phyloP scores from a whole-genome alignment of 202 grass and related monocot species.

The Tripidium arundinaceum region DNA sequence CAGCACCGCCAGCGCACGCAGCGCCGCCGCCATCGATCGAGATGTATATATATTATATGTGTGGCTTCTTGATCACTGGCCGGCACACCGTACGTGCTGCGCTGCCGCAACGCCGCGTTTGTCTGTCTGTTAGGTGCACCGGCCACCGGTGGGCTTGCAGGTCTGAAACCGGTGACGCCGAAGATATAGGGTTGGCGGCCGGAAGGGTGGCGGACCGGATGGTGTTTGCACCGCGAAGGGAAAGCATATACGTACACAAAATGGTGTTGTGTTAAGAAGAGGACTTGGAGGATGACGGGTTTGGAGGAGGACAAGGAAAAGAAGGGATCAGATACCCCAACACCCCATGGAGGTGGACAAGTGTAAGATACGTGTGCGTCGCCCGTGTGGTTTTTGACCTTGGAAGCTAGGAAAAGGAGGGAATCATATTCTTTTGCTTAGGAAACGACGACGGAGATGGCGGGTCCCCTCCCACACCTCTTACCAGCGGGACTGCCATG shows the following conservation, averaged over 20 bases:
- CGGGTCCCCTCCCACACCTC: neutral
- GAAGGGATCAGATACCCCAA: constrained; percentile 30
- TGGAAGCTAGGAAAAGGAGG: constrained; percentile 31
- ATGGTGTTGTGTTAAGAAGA: neutral
- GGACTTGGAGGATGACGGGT: neutral
- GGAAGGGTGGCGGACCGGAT: neutral
- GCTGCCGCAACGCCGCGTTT: neutral
- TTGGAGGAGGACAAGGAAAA: neutral
- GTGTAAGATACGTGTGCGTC: constrained; percentile 20
- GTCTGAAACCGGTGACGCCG: neutral
- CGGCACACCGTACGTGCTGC: neutral
- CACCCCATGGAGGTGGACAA: constrained; percentile 17
- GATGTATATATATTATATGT: too few species aligned
- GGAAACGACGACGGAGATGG: neutral
- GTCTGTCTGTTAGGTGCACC: neutral
- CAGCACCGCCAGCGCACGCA: constrained; percentile 7
- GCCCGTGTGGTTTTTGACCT: constrained; percentile 18
- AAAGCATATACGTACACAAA: constrained; percentile 36
- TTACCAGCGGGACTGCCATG: neutral
- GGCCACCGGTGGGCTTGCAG: neutral
- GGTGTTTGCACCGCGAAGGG: constrained; percentile 1
- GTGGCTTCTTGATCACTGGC: neutral
- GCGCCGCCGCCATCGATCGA: neutral
- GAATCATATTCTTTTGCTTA: neutral
- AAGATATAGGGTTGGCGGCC: constrained; percentile 9